Evolutionary conservation across 75 land plant genomes (phyloP), one percentile per base, ranked within the genome.

Genomic region (Cryptomeria japonica): DNA sequence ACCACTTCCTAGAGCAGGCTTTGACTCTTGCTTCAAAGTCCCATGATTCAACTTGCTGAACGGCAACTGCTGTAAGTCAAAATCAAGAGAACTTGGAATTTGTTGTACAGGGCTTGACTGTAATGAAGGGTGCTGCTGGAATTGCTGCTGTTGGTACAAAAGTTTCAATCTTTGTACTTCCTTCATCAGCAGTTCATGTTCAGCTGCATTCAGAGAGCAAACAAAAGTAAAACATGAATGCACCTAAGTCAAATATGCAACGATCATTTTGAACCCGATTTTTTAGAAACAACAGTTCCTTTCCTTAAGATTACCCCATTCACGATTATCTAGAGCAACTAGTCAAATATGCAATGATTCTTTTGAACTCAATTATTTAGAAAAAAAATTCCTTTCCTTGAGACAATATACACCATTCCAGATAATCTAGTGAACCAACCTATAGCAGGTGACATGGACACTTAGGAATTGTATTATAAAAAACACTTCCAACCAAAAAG

Each of bases 71-170:
- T 85, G 86, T 34, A 84, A 51, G 47, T 84, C 85, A 49, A 31
- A 14, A 84, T 84, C 85, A 15, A 84, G 2, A 49, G 85, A 84
- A 32, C 36, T 51, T 49, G 85, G 85, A 19, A 47, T 42, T 46
- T 84, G 85, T 31, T 84, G 85, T 18, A 51, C 2, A 13, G 37
- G 64, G 55, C 64, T 53, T 84, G 85, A 36, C 34, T 84, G 85
- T 84, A 32, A n/a, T 84, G 85, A 84, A 84, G 85, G 49, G 34
- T 84, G 85, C 56, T 51, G 84, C 84, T 83, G 84, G 15, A 83
- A n/a, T 83, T 83, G 51, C 58, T 84, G 86, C 22, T 85, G 64
- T 51, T 56, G 86, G 64, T 85, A 85, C 64, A 85, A 85, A 85
- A 56, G 38, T 36, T 55, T 85, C 86, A 85, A 56, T 85, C 64